These are phyloP conservation scores for Stentor coeruleus DNA, from an alignment of 73 alveolate genomes.

Conservation along the genomic window DNA sequence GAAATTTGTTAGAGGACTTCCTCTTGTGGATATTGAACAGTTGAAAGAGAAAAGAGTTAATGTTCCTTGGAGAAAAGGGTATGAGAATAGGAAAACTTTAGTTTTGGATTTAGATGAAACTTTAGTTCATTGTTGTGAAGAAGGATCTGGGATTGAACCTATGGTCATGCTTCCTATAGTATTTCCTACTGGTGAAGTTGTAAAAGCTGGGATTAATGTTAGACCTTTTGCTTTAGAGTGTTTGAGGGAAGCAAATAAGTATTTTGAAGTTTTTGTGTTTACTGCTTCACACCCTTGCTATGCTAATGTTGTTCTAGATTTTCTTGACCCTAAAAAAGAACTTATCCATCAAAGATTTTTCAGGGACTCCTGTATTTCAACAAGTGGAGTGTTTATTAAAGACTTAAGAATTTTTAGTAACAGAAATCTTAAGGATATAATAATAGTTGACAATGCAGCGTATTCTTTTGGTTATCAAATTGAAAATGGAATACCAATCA, in stretches of 20 bases:
- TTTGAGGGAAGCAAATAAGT: slow-evolving; percentile 51
- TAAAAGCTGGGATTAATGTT: slow-evolving; percentile 69
- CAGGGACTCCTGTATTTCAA: slow-evolving; percentile 72
- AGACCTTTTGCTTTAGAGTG: slow-evolving; percentile 75
- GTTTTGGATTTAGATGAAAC: slow-evolving; percentile 86
- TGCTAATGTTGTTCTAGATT: slow-evolving; percentile 74
- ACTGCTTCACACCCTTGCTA: slow-evolving; percentile 75
- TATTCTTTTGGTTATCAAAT: slow-evolving; percentile 55
- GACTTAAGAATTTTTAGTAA: slow-evolving; percentile 58
- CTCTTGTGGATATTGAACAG: no score
- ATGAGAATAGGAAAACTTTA: slow-evolving; percentile 43
- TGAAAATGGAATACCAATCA: slow-evolving; percentile 62
- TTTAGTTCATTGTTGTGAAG: slow-evolving; percentile 73
- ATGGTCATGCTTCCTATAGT: no score
- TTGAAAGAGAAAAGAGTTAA: no score
- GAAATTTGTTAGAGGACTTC: no score
- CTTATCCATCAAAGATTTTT: slow-evolving; percentile 61
- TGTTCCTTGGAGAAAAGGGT: no score
- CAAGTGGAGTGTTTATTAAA: slow-evolving; percentile 73
- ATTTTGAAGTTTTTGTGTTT: slow-evolving; percentile 65
- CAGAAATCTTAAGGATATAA: slow-evolving; percentile 34
- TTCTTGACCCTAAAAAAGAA: slow-evolving; percentile 55
- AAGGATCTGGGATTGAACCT: no score
- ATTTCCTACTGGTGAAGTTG: no score
- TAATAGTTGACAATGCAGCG: slow-evolving; percentile 56